Base-by-base conservation (phyloP, 192 early-diverging fungal species). In the Spizellomyces sp. region DNA sequence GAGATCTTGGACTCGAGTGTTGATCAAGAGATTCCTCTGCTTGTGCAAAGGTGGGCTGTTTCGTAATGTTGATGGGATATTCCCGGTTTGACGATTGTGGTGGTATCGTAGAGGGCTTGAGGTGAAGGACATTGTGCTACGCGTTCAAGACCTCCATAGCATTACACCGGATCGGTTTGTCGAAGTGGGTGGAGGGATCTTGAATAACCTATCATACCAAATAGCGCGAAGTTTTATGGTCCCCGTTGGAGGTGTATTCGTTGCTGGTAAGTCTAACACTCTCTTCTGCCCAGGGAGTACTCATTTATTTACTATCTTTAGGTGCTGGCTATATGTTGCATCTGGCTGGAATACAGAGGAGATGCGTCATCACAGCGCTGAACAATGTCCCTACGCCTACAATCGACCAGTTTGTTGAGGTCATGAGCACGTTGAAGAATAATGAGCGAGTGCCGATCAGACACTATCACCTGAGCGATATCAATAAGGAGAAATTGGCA, bases 151-250 rank as follows among this genome's bases (percentile, higher is more conserved):
- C 58, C 66, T 83, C 9, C 78, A 80, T 62, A 43, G 75, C n/a
- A 80, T 67, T 87, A 78, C 94, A 4, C 94, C 95, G 0, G 84
- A 89, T 62, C 83, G 89, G 17, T 92, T 90, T 79, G 88, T 96
- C 0, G 91, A 94, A 66, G 86, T 95, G 41, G 94, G 95, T 62
- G 94, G 94, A 52, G 90, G 84, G 44, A 82, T 90, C 44, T 60
- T 83, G 36, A 76, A 84, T 61, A 75, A 80, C 6, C 67, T 88
- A 9, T 85, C 77, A 19, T 81, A 88, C 66, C 80, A 82, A 63
- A 77, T 86, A 54, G 81, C 81, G 5, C 21, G 65, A 7, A 68
- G 74, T 43, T 83, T 58, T 62, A 75, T 80, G 69, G 77, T 82
- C 14, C 77, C 80, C 17, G 63, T 69, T 17, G 62, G 71, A 62